Evolutionary conservation across 345 rosid genomes (phyloP).

Genomic region (Acer saccharum): DNA sequence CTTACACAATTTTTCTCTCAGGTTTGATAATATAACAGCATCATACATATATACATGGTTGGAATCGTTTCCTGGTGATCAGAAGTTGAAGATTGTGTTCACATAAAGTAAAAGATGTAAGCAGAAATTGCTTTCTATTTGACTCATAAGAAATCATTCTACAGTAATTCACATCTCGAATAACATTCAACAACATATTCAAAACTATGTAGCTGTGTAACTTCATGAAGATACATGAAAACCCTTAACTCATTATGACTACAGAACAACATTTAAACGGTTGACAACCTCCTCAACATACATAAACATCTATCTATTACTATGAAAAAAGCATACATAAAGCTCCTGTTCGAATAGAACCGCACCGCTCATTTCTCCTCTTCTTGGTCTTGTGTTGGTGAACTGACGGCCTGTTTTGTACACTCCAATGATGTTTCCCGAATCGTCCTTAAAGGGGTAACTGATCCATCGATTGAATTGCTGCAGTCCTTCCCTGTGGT

Average conservation of each 20-base stretch:
- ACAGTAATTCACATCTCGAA: not conserved
- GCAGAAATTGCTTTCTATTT: not conserved
- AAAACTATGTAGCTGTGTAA: not conserved
- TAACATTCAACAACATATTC: not conserved
- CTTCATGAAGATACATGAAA: not conserved
- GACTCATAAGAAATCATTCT: not conserved
- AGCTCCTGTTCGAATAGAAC: not conserved
- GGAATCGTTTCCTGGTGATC: not conserved
- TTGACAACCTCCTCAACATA: not conserved
- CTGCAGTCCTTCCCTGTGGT: conserved; percentile 43
- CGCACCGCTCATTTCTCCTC: conserved; percentile 7
- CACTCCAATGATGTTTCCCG: conserved; percentile 28
- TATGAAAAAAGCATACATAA: not conserved
- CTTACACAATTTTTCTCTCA: not conserved
- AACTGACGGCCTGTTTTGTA: conserved; percentile 24
- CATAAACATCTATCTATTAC: conserved; percentile 3
- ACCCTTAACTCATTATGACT: conserved; percentile 20
- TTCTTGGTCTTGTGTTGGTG: conserved; percentile 12
- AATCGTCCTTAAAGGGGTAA: conserved; percentile 12
- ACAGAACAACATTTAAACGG: conserved; percentile 11
- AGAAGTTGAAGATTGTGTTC: not conserved
- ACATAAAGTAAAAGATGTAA: not conserved
- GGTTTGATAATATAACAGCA: not conserved
- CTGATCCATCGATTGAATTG: conserved; percentile 25
- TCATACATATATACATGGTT: too few relatives aligned